Evolutionary conservation across 768 basidiomycete species (phyloP), one percentile per base, ranked within the genome.

Genomic region (Suillus sp.): DNA sequence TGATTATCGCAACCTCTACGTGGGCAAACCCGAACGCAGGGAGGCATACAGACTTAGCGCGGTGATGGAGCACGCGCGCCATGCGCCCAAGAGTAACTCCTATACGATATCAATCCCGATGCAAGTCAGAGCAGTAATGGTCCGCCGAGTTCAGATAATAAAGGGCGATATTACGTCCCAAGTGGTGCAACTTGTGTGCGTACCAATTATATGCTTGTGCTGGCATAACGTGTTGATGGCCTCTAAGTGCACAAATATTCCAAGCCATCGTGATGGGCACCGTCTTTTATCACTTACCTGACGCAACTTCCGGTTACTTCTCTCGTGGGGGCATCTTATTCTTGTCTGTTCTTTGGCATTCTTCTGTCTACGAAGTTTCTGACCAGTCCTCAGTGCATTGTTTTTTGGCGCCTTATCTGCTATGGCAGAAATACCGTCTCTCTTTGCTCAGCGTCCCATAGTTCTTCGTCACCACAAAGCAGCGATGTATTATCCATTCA

Each of bases 281-380:
- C n/a, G 77, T 83, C 42, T 86, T 84, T 75, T 79, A 79, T 64
- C 69, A 77, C n/a, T 66, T 83, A 37, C 71, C 78, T 0, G 69
- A 76, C 20, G 74, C 69, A 35, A 83, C 84, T 6, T 63, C 67
- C 0, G 64, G 59, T 7, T 77, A 54, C 45, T 75, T 62, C n/a
- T 87, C 89, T 40, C 85, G 92, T 27, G 92, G 92, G n/a, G 92
- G 92, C 70, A 81, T 91, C 38, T 78, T 94, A 16, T 93, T 93
- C 83, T 92, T 94, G 84, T 89, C 67, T 37, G 84, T 79, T n/a
- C 43, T 6, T 42, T 22, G 1, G 42, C 14, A 27, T 0, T 18
- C 3, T 45, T 4, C 48, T 32, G 30, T 56, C 59, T 60, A 6
- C 48, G 25, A 73, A 25, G 37, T 16, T 69, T 35, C 68, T 54